phyloP scores from a whole-genome alignment of 495 filamentous ascomycete species.

The Hyphodiscus hymeniophilus region DNA sequence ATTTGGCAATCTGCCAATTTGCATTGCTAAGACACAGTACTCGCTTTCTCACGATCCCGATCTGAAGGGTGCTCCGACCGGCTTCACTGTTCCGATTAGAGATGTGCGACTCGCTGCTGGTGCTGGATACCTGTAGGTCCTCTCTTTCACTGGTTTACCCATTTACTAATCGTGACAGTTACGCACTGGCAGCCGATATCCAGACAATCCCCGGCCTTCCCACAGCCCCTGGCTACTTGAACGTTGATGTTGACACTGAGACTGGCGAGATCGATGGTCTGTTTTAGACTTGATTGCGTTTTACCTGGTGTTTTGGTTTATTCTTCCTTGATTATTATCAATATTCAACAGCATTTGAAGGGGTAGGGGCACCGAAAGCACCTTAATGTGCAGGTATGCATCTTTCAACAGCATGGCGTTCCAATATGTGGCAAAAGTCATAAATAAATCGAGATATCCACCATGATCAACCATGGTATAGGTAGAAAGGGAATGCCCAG shows the following conservation, averaged over 20 bases:
- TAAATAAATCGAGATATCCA: conserved; percentile 4
- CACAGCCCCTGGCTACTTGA: conserved; percentile 91
- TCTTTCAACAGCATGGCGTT: conserved; percentile 22
- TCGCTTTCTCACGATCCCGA: conserved; percentile 88
- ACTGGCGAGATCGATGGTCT: conserved; percentile 94
- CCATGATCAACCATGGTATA: conserved; percentile 14
- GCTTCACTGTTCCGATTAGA: conserved; percentile 90
- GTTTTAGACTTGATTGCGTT: conserved; percentile 62
- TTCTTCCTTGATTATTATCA: not conserved
- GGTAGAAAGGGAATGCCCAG: no score
- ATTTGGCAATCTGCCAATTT: conserved; percentile 87
- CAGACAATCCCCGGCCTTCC: conserved; percentile 96
- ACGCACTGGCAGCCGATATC: conserved; percentile 92
- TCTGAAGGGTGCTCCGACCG: conserved; percentile 92
- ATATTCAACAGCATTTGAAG: conserved; percentile 15
- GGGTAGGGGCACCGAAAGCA: conserved; percentile 9
- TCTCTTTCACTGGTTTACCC: not conserved
- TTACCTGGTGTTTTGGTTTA: not conserved
- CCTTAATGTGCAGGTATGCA: conserved; percentile 18
- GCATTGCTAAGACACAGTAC: conserved; percentile 97
- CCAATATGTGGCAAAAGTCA: not conserved
- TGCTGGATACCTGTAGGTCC: conserved; percentile 72
- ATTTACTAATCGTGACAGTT: conserved; percentile 39
- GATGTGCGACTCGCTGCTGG: conserved; percentile 93
- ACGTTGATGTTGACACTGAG: conserved; percentile 87